Percentiles rank a stretch among this genome's conserved stretches.
Evolutionary conservation across 2,329 filamentous ascomycete genomes (phyloP).

Genomic region (Amauroascus niger): DNA sequence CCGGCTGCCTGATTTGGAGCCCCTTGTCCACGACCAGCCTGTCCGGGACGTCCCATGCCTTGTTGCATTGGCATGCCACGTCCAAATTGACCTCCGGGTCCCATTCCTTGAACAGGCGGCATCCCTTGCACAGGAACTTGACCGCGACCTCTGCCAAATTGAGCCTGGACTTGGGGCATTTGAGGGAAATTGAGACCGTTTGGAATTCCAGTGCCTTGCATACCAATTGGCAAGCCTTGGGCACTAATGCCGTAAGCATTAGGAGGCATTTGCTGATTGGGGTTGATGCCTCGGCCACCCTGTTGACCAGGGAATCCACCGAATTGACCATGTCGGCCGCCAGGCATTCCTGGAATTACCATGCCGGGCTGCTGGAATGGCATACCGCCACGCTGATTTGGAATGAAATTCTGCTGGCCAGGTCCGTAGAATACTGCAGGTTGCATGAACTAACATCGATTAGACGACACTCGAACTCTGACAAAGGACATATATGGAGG

Average conservation of each 20-base stretch:
- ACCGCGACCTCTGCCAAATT: conserved; percentile 59
- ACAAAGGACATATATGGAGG: conserved; percentile 6
- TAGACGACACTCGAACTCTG: neutral
- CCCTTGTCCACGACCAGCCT: conserved; percentile 35
- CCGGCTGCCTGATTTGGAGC: conserved; percentile 25
- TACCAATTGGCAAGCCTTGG: conserved; percentile 55
- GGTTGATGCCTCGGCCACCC: conserved; percentile 74
- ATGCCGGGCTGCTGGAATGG: conserved; percentile 48
- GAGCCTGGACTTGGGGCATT: conserved; percentile 69
- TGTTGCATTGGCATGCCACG: conserved; percentile 36
- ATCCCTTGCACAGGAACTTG: conserved; percentile 62
- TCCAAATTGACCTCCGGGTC: conserved; percentile 37
- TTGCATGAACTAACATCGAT: conserved; percentile 58
- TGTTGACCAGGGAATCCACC: conserved; percentile 71
- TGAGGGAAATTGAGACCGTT: conserved; percentile 73
- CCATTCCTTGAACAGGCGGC: conserved; percentile 47
- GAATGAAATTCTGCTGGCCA: conserved; percentile 52
- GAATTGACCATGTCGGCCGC: conserved; percentile 77
- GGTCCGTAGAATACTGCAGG: conserved; percentile 86
- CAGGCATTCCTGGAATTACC: conserved; percentile 60
- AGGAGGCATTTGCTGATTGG: conserved; percentile 75
- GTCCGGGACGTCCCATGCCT: conserved; percentile 34
- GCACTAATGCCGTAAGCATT: conserved; percentile 74
- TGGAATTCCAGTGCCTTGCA: conserved; percentile 54
- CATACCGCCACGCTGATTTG: conserved; percentile 49